A percentile compares a stretch with the other conserved stretches of the same genome.
phyloP scores from a whole-genome alignment of 805 yeast genomes.

The Saccharomycopsis sp. region DNA sequence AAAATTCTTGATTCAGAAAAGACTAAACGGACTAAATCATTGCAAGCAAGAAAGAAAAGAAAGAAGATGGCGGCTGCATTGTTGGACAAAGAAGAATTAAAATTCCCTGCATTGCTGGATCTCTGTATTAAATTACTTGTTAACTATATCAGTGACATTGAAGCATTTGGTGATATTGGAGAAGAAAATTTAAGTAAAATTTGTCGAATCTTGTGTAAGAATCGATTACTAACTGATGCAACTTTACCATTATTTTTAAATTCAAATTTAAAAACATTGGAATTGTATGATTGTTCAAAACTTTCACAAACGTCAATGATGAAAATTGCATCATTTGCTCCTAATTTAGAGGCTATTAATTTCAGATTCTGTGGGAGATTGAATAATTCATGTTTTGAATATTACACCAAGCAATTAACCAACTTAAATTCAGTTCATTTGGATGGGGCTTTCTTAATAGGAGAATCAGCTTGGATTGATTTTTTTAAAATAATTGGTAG shows the following conservation, averaged over 20 bases:
- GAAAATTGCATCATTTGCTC: slow-evolving; percentile 72
- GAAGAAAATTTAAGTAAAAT: slow-evolving; percentile 61
- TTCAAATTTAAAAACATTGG: slow-evolving; percentile 47
- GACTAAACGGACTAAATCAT: slow-evolving; percentile 43
- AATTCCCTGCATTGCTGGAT: slow-evolving; percentile 71
- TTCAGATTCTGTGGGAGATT: slow-evolving; percentile 91
- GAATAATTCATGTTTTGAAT: slow-evolving; percentile 65
- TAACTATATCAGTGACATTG: slow-evolving; percentile 63
- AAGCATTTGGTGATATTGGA: slow-evolving; percentile 84
- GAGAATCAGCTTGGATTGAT: slow-evolving; percentile 67
- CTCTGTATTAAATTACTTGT: slow-evolving; percentile 66
- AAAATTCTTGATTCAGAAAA: slow-evolving; percentile 35
- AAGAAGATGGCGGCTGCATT: slow-evolving; percentile 80
- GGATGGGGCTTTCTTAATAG: slow-evolving; percentile 86
- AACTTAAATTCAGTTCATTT: slow-evolving; percentile 50
- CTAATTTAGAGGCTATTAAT: slow-evolving; percentile 56
- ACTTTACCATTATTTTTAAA: slow-evolving; percentile 72
- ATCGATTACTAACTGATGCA: slow-evolving; percentile 66
- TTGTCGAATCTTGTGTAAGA: slow-evolving; percentile 69
- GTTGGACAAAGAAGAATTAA: slow-evolving; percentile 59
- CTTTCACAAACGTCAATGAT: slow-evolving; percentile 58
- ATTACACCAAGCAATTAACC: slow-evolving; percentile 52
- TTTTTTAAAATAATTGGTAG: slow-evolving; percentile 57
- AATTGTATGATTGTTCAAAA: slow-evolving; percentile 91
- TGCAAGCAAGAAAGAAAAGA: slow-evolving; percentile 63